These are phyloP conservation scores for Neocucurbitaria cava DNA, from an alignment of 2,329 filamentous ascomycete genomes.

Conservation along the genomic window DNA sequence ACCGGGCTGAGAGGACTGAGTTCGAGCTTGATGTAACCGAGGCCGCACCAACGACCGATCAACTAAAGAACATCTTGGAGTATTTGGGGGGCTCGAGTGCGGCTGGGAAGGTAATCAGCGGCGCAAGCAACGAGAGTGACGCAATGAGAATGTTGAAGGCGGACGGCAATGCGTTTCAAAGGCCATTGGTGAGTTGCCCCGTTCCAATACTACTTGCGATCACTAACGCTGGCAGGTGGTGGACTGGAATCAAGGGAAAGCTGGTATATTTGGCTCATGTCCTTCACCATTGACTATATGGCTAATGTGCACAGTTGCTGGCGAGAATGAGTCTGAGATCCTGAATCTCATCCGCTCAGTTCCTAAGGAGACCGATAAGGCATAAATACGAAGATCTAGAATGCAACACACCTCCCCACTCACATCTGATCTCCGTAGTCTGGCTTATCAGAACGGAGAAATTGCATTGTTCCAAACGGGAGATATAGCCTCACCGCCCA, in stretches of 20 bases:
- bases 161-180: constrained; percentile 70
- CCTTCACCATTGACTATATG: background rate
- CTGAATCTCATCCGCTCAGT: constrained; percentile 75
- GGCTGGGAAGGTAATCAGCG: constrained; percentile 71
- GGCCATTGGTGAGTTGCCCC: constrained; percentile 68
- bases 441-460: background rate
- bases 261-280: constrained; percentile 54
- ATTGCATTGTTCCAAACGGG: background rate
- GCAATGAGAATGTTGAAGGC: constrained; percentile 80
- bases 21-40: constrained; percentile 91
- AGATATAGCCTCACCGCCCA: constrained; percentile 7
- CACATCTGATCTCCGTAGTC: background rate
- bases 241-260: constrained; percentile 93
- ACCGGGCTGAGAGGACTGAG: constrained; percentile 65
- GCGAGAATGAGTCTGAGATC: constrained; percentile 87
- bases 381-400: constrained; percentile 13
- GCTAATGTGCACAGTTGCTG: constrained; percentile 58
- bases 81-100: constrained; percentile 71
- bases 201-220: background rate
- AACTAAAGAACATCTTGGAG: constrained; percentile 82
- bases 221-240: constrained; percentile 58
- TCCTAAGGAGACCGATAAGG: constrained; percentile 49
- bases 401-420: constrained; percentile 4
- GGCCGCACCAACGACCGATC: constrained; percentile 78
- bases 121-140: constrained; percentile 76